Base-by-base conservation (phyloP, 2,329 filamentous ascomycete genomes). In the Aspergillus viridinutans region DNA sequence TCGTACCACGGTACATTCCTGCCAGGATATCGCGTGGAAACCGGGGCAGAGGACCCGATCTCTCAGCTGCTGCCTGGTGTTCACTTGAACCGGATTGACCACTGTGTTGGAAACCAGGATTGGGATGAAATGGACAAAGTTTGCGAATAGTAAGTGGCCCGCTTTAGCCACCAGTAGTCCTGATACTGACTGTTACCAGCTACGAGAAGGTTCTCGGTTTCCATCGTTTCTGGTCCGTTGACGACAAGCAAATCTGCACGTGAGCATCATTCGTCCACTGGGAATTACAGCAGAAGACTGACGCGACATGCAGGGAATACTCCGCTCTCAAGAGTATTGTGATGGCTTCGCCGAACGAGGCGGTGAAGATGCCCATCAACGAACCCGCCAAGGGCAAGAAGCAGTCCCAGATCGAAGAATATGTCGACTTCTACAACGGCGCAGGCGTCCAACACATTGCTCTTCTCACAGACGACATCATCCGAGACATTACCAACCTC, bases 361-460 rank as follows among this genome's bases (percentile, higher is more conserved):
- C 89, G 4, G 91, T 97, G 76, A 97, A 97, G 79, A 97, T 97
- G 92, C 93, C 93, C 68, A 96, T 97, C 83, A 97, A 97, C 80
- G 92, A 97, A 78, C 93, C 93, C 1, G 93, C 93, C 0, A 80
- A 84, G 1, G 93, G 92, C 58, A 94, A 94, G 79, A 93, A 90
- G 77, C 90, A 91, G 75, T 90, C 87, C 10, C 93, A 97, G 78
- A 97, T 97, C 66, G 92, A 97, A 74, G 93, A 97, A 78, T 92
- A 88, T 71, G 86, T 97, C 64, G 82, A 90, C 72, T 97, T 94
- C 81, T 96, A 96, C 79, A 85, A 88, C 52, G 93, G 93, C 1
- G 80, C 92, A 0, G 93, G 93, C 49, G 91, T 97, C 0, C 93
- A 97, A 79, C 93, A 97, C 77, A 94, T 97, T 64, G 93, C 92